Evolutionary conservation across 2,329 filamentous ascomycete species (phyloP).

Genomic region (Paraconiothyrium brasiliense): DNA sequence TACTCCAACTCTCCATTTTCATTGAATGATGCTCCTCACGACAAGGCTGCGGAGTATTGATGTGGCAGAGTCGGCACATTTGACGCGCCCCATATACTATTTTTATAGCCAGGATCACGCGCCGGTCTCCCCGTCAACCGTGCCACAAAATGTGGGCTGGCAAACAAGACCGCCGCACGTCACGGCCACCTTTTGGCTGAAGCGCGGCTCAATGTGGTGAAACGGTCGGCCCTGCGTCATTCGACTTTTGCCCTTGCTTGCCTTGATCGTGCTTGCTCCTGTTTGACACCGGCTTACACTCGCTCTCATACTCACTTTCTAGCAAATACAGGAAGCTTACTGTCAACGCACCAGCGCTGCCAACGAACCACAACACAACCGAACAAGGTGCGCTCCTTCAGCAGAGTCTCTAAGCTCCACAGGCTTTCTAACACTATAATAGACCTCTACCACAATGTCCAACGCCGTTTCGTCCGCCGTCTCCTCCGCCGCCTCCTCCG

Average conservation of each 20-base stretch:
- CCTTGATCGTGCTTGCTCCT: neutral
- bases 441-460: slow-evolving; percentile 28
- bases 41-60: neutral
- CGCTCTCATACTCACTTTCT: neutral
- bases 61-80: neutral
- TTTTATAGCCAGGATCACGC: neutral
- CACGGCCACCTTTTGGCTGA: slow-evolving; percentile 19
- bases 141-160: slow-evolving; percentile 24
- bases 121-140: slow-evolving; percentile 28
- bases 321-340: neutral
- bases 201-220: slow-evolving; percentile 14
- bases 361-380: slow-evolving; percentile 10
- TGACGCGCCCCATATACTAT: neutral
- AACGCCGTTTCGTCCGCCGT: slow-evolving; percentile 17
- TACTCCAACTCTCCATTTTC: neutral
- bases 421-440: slow-evolving; percentile 1
- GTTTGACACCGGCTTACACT: neutral
- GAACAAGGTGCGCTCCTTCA: slow-evolving; percentile 3
- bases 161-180: slow-evolving; percentile 21
- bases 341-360: neutral
- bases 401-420: neutral
- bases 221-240: slow-evolving; percentile 16
- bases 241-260: slow-evolving; percentile 12
- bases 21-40: neutral
- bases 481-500: slow-evolving; percentile 18